Conservation (phyloP, 306 rosid genomes). For the Mimosa bimucronata region DNA sequence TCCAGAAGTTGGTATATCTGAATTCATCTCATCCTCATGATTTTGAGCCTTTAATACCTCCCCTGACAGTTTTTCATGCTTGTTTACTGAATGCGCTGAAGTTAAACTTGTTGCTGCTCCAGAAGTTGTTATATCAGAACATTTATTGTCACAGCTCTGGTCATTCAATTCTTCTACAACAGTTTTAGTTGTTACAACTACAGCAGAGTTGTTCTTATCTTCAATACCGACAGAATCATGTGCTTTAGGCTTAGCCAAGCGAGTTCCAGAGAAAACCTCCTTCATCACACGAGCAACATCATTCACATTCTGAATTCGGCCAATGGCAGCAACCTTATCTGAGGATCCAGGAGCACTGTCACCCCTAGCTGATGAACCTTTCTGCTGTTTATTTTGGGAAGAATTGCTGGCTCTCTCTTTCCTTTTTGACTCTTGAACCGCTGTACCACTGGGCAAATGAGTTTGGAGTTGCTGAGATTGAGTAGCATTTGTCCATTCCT, state of each 20-base stretch:
- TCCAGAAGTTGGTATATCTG: constrained; percentile 33
- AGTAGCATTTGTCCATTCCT: constrained; percentile 46
- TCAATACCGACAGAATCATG: constrained; percentile 59
- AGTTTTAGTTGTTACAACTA: constrained; percentile 30
- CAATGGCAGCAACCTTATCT: constrained; percentile 65
- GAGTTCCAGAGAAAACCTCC: constrained; percentile 92
- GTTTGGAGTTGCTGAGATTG: constrained; percentile 56
- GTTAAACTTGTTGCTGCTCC: constrained; percentile 12
- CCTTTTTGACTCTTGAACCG: constrained; percentile 63
- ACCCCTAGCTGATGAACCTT: constrained; percentile 45
- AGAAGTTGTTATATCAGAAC: constrained; percentile 30
- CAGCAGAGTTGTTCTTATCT: constrained; percentile 46
- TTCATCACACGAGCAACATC: constrained; percentile 99
- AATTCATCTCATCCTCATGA: constrained; percentile 35
- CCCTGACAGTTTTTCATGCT: constrained; percentile 39
- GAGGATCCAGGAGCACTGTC: constrained; percentile 63
- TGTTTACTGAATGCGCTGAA: not conserved
- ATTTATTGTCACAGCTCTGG: constrained; percentile 34
- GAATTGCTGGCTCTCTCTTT: constrained; percentile 64
- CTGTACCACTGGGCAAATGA: constrained; percentile 56
- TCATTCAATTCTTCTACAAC: constrained; percentile 27
- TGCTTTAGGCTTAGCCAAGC: constrained; percentile 66
- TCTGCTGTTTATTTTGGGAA: constrained; percentile 62
- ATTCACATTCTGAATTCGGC: constrained; percentile 77
- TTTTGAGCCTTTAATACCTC: constrained; percentile 30